phyloP scores from a whole-genome alignment of 2,329 filamentous ascomycete genomes.

The Ceratocystis harringtonii region DNA sequence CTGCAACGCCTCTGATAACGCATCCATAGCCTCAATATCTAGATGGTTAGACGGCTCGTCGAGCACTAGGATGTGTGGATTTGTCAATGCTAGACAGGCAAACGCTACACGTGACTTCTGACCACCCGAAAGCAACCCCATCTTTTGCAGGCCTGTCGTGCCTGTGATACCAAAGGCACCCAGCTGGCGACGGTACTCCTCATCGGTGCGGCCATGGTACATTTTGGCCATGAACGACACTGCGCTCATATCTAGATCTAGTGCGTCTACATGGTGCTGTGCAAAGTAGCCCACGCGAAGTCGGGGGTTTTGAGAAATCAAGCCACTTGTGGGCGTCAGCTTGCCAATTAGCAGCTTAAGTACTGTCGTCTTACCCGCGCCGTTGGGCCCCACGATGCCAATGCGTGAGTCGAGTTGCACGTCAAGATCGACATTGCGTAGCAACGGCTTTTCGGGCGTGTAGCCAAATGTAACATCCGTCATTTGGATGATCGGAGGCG shows the following conservation, averaged over 20 bases:
- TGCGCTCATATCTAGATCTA: conserved; percentile 76
- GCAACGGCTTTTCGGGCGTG: conserved; percentile 58
- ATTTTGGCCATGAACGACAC: conserved; percentile 92
- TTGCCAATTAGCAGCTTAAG: conserved; percentile 91
- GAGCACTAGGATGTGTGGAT: conserved; percentile 92
- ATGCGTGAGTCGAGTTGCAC: conserved; percentile 97
- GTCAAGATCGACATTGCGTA: conserved; percentile 80
- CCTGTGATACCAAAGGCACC: conserved; percentile 84
- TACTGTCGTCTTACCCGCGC: conserved; percentile 97
- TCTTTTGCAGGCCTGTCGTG: conserved; percentile 92
- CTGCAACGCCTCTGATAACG: conserved; percentile 66
- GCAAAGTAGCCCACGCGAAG: conserved; percentile 93
- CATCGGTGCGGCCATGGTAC: conserved; percentile 81
- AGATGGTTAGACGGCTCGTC: conserved; percentile 98
- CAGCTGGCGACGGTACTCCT: conserved; percentile 90
- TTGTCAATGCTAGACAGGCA: conserved; percentile 82
- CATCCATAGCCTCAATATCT: conserved; percentile 99
- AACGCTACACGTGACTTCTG: conserved; percentile 98
- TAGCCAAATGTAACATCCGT: conserved; percentile 84
- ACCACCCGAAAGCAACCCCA: conserved; percentile 85
- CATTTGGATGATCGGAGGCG: conserved; percentile 97
- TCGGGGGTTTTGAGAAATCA: conserved; percentile 79
- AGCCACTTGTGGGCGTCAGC: conserved; percentile 56
- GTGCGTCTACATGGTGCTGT: conserved; percentile 92
- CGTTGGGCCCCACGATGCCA: conserved; percentile 97